Conservation (phyloP, 225 moss, liverwort and hornwort species). For the Bryum argenteum region DNA sequence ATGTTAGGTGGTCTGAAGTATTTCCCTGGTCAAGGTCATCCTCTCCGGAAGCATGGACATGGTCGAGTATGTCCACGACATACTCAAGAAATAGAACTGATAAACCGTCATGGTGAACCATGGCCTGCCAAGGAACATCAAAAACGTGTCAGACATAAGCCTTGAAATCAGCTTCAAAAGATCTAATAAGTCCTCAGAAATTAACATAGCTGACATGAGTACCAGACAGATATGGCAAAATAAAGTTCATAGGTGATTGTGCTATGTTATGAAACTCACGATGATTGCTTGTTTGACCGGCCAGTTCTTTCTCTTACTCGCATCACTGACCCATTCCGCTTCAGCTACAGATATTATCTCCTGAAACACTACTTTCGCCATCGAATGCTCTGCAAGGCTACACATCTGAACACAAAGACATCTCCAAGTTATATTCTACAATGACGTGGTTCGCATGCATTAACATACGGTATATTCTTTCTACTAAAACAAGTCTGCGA, state of each 20-base stretch:
- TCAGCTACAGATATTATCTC: slow-evolving; percentile 66
- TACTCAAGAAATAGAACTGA: slow-evolving; percentile 77
- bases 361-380: slow-evolving; percentile 72
- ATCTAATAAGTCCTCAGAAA: not conserved
- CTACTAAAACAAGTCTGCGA: not conserved
- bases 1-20: slow-evolving; percentile 49
- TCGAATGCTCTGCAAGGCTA: slow-evolving; percentile 74
- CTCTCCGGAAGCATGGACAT: slow-evolving; percentile 57
- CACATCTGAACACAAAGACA: slow-evolving; percentile 62
- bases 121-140: slow-evolving; percentile 53
- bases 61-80: slow-evolving; percentile 76
- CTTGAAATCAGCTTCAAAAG: not conserved
- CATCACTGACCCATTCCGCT: slow-evolving; percentile 39
- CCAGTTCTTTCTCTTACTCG: slow-evolving; percentile 38
- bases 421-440: slow-evolving; percentile 8
- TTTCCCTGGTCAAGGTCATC: slow-evolving; percentile 65
- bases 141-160: slow-evolving; percentile 6
- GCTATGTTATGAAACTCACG: slow-evolving; percentile 28
- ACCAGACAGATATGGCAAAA: slow-evolving; percentile 11
- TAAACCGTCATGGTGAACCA: slow-evolving; percentile 63
- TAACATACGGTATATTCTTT: not conserved
- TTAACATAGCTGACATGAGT: not conserved
- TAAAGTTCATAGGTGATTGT: not conserved
- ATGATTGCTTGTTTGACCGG: slow-evolving; percentile 42
- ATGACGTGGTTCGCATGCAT: not conserved